These are phyloP conservation scores for Dissophora ornata DNA, from an alignment of 192 early-diverging fungal genomes.

Conservation along the genomic window DNA sequence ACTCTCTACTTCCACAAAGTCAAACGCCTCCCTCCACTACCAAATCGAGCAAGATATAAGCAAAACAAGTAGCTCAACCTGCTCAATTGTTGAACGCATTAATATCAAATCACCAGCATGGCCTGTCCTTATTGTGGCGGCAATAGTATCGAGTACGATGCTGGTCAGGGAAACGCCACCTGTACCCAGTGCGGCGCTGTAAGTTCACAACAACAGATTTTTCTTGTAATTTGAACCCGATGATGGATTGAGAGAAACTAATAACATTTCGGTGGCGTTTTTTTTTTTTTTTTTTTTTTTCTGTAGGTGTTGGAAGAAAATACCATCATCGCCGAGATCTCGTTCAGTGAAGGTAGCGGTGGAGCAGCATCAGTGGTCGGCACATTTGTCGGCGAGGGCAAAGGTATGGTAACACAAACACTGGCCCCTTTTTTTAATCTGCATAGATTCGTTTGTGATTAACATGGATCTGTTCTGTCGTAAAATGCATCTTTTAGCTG, in stretches of 20 bases:
- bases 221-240: too few relatives aligned
- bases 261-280: background rate
- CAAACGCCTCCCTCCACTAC: too few relatives aligned
- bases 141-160: conserved; percentile 74
- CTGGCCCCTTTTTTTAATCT: conserved; percentile 1
- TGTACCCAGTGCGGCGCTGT: conserved; percentile 71
- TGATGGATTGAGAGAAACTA: background rate
- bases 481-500: conserved; percentile 29
- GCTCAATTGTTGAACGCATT: too few relatives aligned
- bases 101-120: too few relatives aligned
- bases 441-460: too few relatives aligned
- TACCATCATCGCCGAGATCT: conserved; percentile 90
- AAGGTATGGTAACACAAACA: conserved; percentile 49
- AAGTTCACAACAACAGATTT: conserved; percentile 29
- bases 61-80: too few relatives aligned
- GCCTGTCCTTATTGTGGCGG: conserved; percentile 68
- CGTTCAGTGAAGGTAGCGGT: conserved; percentile 86
- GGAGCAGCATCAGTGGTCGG: conserved; percentile 88
- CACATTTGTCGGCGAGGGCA: conserved; percentile 74
- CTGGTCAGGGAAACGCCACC: conserved; percentile 76
- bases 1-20: too few relatives aligned
- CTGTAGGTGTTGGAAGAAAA: conserved; percentile 91
- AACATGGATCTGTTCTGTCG: too few relatives aligned
- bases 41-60: too few relatives aligned
- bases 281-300: conserved; percentile 3